These are phyloP conservation scores for Penicillium sp. DNA, from an alignment of 2,329 filamentous ascomycete genomes.

Conservation along the genomic window DNA sequence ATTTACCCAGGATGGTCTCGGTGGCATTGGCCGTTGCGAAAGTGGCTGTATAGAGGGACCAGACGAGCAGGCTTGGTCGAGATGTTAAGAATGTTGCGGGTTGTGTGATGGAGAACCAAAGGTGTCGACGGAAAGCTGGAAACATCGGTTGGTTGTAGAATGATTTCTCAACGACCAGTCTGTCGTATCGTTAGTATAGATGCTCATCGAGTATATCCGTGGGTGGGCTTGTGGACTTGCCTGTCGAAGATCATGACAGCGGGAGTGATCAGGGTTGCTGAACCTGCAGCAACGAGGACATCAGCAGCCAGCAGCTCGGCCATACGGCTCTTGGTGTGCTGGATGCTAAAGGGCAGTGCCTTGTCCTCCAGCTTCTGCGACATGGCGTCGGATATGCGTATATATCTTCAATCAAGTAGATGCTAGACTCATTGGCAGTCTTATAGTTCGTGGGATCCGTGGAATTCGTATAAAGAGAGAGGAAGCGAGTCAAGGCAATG, in stretches of 20 bases:
- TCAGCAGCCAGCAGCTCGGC: conserved; percentile 61
- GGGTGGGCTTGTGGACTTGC: conserved; percentile 47
- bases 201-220: not conserved
- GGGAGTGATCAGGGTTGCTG: conserved; percentile 73
- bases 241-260: conserved; percentile 82
- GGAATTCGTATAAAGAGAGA: conserved; percentile 1
- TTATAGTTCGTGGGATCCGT: not conserved
- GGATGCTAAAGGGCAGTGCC: conserved; percentile 28
- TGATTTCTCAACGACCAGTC: conserved; percentile 47
- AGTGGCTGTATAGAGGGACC: conserved; percentile 74
- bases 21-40: conserved; percentile 84
- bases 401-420: conserved; percentile 2
- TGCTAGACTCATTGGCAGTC: conserved; percentile 6
- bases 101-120: conserved; percentile 38
- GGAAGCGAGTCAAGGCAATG: no score
- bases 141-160: conserved; percentile 37
- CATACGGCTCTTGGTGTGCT: conserved; percentile 38
- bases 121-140: conserved; percentile 35
- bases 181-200: conserved; percentile 22
- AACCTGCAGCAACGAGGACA: conserved; percentile 65
- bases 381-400: conserved; percentile 20
- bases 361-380: conserved; percentile 28
- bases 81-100: conserved; percentile 42
- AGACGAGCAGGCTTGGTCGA: conserved; percentile 45
- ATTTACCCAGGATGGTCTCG: conserved; percentile 73